Evolutionary conservation across 2,329 filamentous ascomycete species (phyloP).

Genomic region (Colletotrichum paranaense): DNA sequence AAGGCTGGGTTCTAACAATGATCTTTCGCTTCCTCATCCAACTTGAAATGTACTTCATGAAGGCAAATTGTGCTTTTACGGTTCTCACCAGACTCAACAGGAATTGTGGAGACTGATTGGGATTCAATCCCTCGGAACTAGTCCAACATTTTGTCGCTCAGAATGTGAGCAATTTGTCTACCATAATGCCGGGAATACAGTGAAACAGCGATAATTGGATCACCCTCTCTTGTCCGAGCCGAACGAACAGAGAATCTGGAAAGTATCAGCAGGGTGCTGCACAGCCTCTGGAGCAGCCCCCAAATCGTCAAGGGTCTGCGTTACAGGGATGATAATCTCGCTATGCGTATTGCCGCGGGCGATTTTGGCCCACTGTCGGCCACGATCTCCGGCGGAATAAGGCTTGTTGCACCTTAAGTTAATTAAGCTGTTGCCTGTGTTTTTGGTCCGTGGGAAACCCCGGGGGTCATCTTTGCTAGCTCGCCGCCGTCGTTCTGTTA

Average conservation of each 20-base stretch:
- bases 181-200: not conserved
- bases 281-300: not conserved
- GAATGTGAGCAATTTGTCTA: not conserved
- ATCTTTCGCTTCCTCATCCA: too few species aligned
- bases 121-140: not conserved
- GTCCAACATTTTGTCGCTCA: not conserved
- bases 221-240: not conserved
- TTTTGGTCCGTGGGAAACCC: not conserved
- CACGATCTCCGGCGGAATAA: not conserved
- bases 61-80: too few species aligned
- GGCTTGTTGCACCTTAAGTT: not conserved
- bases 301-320: not conserved
- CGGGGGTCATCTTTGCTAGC: not conserved
- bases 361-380: not conserved
- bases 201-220: not conserved
- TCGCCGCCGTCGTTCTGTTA: too few species aligned
- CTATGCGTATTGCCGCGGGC: not conserved
- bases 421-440: constrained; percentile 5
- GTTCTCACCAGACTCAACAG: too few species aligned
- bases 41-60: too few species aligned
- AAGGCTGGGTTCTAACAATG: too few species aligned
- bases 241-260: not conserved
- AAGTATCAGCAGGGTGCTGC: not conserved
- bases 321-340: not conserved
- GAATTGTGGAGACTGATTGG: not conserved